Conservation (phyloP, 441 rosid genomes). For the Jatropha podagrica region DNA sequence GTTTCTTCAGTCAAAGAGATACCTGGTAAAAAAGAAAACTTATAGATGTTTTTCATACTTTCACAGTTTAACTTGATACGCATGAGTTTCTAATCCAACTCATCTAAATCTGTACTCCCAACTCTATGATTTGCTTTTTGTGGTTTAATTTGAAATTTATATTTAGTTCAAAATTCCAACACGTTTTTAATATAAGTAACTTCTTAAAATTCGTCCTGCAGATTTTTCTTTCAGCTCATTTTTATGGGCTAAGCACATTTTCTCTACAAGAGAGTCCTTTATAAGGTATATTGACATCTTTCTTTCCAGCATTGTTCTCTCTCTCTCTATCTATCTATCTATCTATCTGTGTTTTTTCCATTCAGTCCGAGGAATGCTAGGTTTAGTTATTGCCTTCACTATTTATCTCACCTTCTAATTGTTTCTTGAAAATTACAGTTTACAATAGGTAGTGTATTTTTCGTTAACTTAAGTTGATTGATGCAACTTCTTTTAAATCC, state of each 20-base stretch:
- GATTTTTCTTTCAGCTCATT: constrained; percentile 32
- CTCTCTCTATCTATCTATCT: too few species aligned
- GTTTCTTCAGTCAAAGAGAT: constrained; percentile 27
- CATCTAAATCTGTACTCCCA: background rate
- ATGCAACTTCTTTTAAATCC: background rate
- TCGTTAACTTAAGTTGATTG: background rate
- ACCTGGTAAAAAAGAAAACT: constrained; percentile 39
- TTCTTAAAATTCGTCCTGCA: constrained; percentile 31
- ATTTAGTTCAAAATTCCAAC: background rate
- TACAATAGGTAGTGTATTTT: background rate
- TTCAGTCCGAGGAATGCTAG: background rate
- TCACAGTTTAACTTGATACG: background rate
- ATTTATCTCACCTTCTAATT: background rate
- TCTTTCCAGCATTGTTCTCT: background rate
- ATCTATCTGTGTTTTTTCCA: background rate
- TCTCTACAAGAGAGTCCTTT: constrained; percentile 27
- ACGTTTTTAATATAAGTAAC: background rate
- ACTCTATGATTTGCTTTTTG: background rate
- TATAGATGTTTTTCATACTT: constrained; percentile 11
- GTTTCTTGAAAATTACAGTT: background rate
- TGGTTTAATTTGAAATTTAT: background rate
- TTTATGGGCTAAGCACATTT: constrained; percentile 15
- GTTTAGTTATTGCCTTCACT: background rate
- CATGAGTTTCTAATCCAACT: background rate
- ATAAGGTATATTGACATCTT: constrained; percentile 34